Conservation (phyloP, 805 yeast species). For the Ogataea haglerorum region DNA sequence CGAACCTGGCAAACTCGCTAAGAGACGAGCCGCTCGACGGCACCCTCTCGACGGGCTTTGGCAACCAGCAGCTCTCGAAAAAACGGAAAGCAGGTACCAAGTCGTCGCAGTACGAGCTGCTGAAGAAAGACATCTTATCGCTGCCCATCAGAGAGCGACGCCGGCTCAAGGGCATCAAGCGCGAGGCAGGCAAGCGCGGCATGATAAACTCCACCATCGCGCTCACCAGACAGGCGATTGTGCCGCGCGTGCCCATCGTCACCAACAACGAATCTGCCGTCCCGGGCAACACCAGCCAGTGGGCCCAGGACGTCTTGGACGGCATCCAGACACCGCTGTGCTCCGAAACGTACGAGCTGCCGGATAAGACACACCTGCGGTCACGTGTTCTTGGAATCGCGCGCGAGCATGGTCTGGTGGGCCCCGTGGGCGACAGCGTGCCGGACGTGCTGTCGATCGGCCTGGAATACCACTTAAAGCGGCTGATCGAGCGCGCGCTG, state of each 20-base stretch:
- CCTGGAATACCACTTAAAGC: slow-evolving; percentile 73
- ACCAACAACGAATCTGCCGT: slow-evolving; percentile 31
- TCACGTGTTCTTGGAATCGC: slow-evolving; percentile 75
- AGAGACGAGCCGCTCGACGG: slow-evolving; percentile 69
- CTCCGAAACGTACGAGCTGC: slow-evolving; percentile 74
- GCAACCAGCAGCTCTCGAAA: slow-evolving; percentile 32
- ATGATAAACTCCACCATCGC: slow-evolving; percentile 67
- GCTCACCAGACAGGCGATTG: slow-evolving; percentile 64
- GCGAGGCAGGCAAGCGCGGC: slow-evolving; percentile 77
- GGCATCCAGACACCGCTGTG: slow-evolving; percentile 81
- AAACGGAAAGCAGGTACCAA: slow-evolving; percentile 49
- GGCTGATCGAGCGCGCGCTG: slow-evolving; percentile 67
- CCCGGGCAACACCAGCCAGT: slow-evolving; percentile 54
- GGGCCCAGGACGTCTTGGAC: slow-evolving; percentile 91
- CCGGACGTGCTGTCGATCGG: slow-evolving; percentile 80
- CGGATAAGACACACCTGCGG: slow-evolving; percentile 69
- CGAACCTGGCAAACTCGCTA: slow-evolving; percentile 80
- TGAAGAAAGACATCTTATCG: slow-evolving; percentile 83
- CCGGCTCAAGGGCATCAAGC: slow-evolving; percentile 76
- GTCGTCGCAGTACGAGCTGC: slow-evolving; percentile 71
- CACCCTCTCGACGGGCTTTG: slow-evolving; percentile 45
- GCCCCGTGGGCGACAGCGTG: slow-evolving; percentile 71
- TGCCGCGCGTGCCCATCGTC: slow-evolving; percentile 83
- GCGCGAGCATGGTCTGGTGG: slow-evolving; percentile 85
- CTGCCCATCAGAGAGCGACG: slow-evolving; percentile 81